Conservation (phyloP, 208 protist species). For the Leishmania amazonensis region DNA sequence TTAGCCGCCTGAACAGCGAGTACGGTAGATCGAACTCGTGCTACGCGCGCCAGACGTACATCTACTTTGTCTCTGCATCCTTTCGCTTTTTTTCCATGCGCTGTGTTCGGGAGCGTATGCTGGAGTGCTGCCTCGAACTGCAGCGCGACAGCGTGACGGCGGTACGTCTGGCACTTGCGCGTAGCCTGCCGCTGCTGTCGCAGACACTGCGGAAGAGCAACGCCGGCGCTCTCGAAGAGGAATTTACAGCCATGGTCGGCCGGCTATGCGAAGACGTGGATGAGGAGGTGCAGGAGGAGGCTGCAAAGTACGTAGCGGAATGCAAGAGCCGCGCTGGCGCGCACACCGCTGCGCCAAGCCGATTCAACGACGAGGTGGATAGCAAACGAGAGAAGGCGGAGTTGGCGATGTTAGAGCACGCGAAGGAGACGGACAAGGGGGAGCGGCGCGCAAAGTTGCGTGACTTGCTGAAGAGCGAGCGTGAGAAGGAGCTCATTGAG, state of each 20-base stretch:
- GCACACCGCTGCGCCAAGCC: slow-evolving; percentile 5
- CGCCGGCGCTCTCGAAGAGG: slow-evolving; percentile 56
- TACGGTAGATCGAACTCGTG: slow-evolving; percentile 73
- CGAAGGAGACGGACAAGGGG: slow-evolving; percentile 90
- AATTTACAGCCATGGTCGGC: slow-evolving; percentile 75
- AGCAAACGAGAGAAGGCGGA: slow-evolving; percentile 67
- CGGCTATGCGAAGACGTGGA: slow-evolving; percentile 78
- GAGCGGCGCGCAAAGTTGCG: slow-evolving; percentile 86
- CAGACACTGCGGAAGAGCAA: slow-evolving; percentile 42
- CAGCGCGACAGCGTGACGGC: slow-evolving; percentile 78
- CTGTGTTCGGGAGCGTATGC: slow-evolving; percentile 82
- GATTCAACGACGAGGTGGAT: slow-evolving; percentile 57
- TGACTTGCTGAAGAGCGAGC: slow-evolving; percentile 82
- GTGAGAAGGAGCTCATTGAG: slow-evolving; percentile 73
- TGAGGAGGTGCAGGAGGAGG: slow-evolving; percentile 58
- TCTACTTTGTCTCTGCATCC: slow-evolving; percentile 57
- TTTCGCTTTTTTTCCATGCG: slow-evolving; percentile 74
- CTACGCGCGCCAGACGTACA: slow-evolving; percentile 74
- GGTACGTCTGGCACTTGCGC: slow-evolving; percentile 71
- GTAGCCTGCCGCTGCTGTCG: slow-evolving; percentile 45
- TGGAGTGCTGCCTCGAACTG: slow-evolving; percentile 78
- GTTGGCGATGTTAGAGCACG: slow-evolving; percentile 73
- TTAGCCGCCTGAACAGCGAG: slow-evolving; percentile 83
- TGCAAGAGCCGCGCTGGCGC: slow-evolving; percentile 1
- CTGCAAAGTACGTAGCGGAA: slow-evolving; percentile 35